Evolutionary conservation across 768 basidiomycete species (phyloP), one percentile per base, ranked within the genome.

Genomic region (Tylopilus vinaceipallidus): DNA sequence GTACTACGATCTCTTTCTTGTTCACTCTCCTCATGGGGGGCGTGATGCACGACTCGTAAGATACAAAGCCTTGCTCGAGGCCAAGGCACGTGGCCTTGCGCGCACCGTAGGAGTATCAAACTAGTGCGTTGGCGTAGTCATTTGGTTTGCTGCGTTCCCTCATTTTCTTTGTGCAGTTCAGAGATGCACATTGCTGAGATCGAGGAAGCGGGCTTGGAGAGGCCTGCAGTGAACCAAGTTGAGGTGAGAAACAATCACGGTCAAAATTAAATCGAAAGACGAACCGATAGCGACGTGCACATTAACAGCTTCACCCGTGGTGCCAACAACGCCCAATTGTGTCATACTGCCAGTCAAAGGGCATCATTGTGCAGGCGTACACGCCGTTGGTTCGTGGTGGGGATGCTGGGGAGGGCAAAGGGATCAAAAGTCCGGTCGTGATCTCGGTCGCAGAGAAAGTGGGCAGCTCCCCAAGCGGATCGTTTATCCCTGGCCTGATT

Each of bases 281-380:
- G 14, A 2, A 16, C 32, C 16, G 32, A 33, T 9, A 33, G 13
- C 16, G 32, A 35, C 8, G 17, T 19, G 26, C 29, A 22, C 27
- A 29, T 29, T 29, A 12, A 12, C 53, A 90, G 86, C 71, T 91
- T 11, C 88, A 90, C 52, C 88, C 88, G 0, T 80, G 83, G 59
- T 91, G 87, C 68, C 90, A 92, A 64, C 90, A 92, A 63, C 76
- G 74, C 22, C 75, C 78, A 6, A 88, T 93, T 47, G 86, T 86
- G 16, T 75, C 82, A 3, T 93, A 85, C 65, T 91, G 88, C 65
- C 58, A 68, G 22, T 65, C 73, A 38, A 71, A 84, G 52, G 69
- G 71, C 4, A 87, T 91, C 48, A 62, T 81, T 19, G 70, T 88
- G 9, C 73, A 88, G 58, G 89, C 87, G 0, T 88, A 91, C 61